Evolutionary conservation across 2,329 filamentous ascomycete genomes (phyloP).

Genomic region (Cryoendolithus antarcticus): DNA sequence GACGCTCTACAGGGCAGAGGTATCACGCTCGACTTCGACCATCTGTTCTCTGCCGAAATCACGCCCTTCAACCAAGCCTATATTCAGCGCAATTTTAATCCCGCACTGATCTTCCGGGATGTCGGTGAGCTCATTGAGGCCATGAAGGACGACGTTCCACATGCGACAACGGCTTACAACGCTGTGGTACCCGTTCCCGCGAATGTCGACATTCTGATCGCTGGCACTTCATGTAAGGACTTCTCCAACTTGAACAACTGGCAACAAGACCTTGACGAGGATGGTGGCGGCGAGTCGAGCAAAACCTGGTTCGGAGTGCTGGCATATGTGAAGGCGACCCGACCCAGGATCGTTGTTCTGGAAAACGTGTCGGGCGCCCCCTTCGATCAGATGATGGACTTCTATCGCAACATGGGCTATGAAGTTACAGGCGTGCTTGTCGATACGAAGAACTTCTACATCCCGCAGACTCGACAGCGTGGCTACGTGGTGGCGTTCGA

Average conservation of each 20-base stretch:
- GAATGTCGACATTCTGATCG: constrained; percentile 52
- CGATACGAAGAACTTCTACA: constrained; percentile 59
- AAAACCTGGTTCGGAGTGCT: constrained; percentile 53
- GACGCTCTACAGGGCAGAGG: constrained; percentile 21
- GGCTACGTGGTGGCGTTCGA: constrained; percentile 38
- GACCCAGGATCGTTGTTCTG: constrained; percentile 53
- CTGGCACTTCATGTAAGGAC: constrained; percentile 65
- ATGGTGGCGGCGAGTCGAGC: constrained; percentile 46
- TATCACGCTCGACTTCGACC: constrained; percentile 18
- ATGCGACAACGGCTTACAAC: constrained; percentile 52
- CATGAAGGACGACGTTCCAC: constrained; percentile 11
- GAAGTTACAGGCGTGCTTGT: constrained; percentile 36
- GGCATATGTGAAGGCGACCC: constrained; percentile 40
- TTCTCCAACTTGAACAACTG: constrained; percentile 54
- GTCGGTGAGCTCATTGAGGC: constrained; percentile 27
- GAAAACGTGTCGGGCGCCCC: constrained; percentile 57
- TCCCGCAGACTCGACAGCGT: constrained; percentile 47
- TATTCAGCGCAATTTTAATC: constrained; percentile 35
- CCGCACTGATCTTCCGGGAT: constrained; percentile 32
- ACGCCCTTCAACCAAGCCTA: constrained; percentile 35
- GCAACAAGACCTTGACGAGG: constrained; percentile 37
- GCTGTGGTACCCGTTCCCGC: constrained; percentile 43
- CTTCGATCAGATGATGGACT: constrained; percentile 38
- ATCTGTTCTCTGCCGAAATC: constrained; percentile 36
- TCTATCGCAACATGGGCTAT: constrained; percentile 45